Percentiles rank a stretch among this genome's conserved stretches.
Evolutionary conservation across 2,329 filamentous ascomycete genomes (phyloP).

Genomic region (Sclerotinia spermophila): DNA sequence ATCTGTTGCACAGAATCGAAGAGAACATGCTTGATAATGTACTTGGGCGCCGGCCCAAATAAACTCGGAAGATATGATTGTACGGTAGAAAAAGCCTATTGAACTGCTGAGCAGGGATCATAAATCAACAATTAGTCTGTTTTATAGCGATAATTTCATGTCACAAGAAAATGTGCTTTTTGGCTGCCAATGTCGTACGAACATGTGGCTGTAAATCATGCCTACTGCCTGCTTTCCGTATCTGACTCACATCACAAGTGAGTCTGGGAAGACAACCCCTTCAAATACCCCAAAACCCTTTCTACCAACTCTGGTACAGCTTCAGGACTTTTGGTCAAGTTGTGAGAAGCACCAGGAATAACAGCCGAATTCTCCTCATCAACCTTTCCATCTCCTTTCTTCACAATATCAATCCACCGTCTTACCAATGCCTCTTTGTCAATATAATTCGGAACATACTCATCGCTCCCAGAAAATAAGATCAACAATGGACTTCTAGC

Average conservation of each 20-base stretch:
- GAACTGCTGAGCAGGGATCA: not conserved
- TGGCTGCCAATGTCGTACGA: no score
- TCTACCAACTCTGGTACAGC: conserved; percentile 48
- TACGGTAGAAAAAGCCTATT: not conserved
- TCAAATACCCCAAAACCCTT: conserved; percentile 50
- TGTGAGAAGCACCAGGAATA: conserved; percentile 49
- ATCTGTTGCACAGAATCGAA: not conserved
- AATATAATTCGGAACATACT: conserved; percentile 46
- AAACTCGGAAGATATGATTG: not conserved
- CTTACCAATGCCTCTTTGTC: conserved; percentile 47
- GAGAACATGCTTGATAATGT: not conserved
- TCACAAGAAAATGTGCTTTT: not conserved
- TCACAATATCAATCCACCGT: conserved; percentile 47
- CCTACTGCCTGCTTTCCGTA: no score
- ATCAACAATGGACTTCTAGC: conserved; percentile 45
- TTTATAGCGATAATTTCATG: not conserved
- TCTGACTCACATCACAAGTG: not conserved
- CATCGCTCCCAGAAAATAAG: conserved; percentile 48
- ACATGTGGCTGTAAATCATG: not conserved
- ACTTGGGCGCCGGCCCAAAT: not conserved
- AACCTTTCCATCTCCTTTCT: conserved; percentile 43
- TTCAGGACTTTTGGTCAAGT: conserved; percentile 44
- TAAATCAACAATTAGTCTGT: not conserved
- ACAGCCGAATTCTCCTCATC: conserved; percentile 48
- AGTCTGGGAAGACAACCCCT: conserved; percentile 20